Evolutionary conservation across 1,284 basidiomycete genomes (phyloP).

Genomic region (Ceratobasidium sp.): DNA sequence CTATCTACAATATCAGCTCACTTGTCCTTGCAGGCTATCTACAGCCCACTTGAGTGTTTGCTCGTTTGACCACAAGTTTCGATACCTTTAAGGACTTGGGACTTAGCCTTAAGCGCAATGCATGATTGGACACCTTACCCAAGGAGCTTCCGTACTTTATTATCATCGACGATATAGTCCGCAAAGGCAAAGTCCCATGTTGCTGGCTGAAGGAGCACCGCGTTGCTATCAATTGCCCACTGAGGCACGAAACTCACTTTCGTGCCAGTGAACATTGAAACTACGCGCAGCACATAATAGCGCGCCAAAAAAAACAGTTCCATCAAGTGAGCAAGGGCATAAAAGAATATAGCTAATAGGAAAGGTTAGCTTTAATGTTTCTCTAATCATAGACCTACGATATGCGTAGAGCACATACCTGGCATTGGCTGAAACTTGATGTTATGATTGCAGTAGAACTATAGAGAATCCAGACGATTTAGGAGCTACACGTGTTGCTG

Average conservation of each 20-base stretch:
- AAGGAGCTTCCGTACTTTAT: conserved; percentile 15
- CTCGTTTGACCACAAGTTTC: conserved; percentile 9
- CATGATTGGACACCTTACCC: background rate
- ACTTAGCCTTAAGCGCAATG: no score
- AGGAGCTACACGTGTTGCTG: background rate
- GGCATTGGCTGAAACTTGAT: background rate
- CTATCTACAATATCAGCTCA: no score
- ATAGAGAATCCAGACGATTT: background rate
- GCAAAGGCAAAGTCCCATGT: conserved; percentile 32
- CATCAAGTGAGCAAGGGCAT: conserved; percentile 2
- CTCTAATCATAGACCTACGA: no score
- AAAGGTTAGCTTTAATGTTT: no score
- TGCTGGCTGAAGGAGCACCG: conserved; percentile 8
- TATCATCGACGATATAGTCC: conserved; percentile 28
- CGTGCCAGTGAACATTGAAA: background rate
- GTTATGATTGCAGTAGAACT: conserved; percentile 18
- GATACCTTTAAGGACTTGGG: no score
- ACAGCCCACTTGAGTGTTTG: conserved; percentile 12
- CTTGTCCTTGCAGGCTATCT: background rate
- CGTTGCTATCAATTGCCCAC: conserved; percentile 13
- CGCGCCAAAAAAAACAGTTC: conserved; percentile 6
- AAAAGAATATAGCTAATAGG: conserved; percentile 10
- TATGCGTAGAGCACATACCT: no score
- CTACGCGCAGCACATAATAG: background rate
- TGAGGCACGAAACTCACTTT: conserved; percentile 4